phyloP scores from a whole-genome alignment of 1,284 basidiomycete genomes.

The Boletus calvinii region DNA sequence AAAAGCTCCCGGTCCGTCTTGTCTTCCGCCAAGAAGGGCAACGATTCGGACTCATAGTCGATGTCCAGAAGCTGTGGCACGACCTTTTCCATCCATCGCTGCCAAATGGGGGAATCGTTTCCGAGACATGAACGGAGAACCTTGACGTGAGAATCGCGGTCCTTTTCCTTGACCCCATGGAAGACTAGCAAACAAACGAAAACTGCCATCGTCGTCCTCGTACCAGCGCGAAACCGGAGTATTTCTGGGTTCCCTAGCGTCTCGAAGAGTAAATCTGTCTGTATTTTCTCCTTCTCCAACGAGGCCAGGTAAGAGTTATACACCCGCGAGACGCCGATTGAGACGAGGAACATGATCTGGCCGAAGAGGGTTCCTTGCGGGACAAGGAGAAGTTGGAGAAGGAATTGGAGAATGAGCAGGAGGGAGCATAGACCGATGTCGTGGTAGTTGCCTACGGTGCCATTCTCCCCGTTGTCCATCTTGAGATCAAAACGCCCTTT shows the following conservation, averaged over 20 bases:
- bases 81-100: constrained; percentile 18
- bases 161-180: constrained; percentile 2
- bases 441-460: neutral
- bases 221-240: constrained; percentile 9
- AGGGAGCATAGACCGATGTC: constrained; percentile 19
- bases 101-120: constrained; percentile 26
- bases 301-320: constrained; percentile 30
- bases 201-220: constrained; percentile 21
- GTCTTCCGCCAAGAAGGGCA: constrained; percentile 5
- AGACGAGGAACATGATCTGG: constrained; percentile 31
- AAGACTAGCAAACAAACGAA: constrained; percentile 22
- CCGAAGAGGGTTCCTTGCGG: constrained; percentile 30
- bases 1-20: neutral
- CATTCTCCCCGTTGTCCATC: neutral
- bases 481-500: constrained; percentile 26
- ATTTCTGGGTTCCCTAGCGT: constrained; percentile 14
- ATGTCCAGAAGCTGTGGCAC: constrained; percentile 6
- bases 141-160: neutral
- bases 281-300: constrained; percentile 28
- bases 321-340: constrained; percentile 27
- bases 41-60: neutral
- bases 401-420: constrained; percentile 18
- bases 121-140: constrained; percentile 15
- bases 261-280: constrained; percentile 19
- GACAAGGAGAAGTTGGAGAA: constrained; percentile 30